These are phyloP conservation scores for Coemansia sp. DNA, from an alignment of 192 early-diverging fungal species.

Conservation along the genomic window DNA sequence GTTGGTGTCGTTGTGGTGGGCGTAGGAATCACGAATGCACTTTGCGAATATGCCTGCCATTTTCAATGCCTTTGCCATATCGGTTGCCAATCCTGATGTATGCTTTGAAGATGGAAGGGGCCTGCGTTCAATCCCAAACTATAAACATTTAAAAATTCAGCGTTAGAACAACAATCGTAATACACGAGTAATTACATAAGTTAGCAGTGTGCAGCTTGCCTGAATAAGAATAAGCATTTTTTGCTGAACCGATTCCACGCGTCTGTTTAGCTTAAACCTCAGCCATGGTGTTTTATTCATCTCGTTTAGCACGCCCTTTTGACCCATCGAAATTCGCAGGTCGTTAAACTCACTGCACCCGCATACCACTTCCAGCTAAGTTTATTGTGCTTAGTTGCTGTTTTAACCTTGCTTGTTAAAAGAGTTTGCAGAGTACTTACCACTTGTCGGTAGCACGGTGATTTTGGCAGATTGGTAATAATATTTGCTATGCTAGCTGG, in stretches of 20 bases:
- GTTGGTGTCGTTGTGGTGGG: conserved; percentile 1
- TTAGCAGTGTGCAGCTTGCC: conserved; percentile 9
- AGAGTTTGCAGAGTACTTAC: conserved; percentile 21
- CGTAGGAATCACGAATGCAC: conserved; percentile 32
- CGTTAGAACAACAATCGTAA: neutral
- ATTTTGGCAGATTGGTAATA: conserved; percentile 8
- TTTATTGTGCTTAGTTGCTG: neutral
- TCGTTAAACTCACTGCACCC: conserved; percentile 21
- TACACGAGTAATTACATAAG: neutral
- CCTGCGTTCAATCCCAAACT: conserved; percentile 32
- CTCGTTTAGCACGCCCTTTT: conserved; percentile 40
- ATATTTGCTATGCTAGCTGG: conserved; percentile 23
- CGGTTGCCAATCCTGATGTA: conserved; percentile 21
- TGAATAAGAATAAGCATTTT: conserved; percentile 39
- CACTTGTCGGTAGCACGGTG: conserved; percentile 23
- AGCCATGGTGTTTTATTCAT: conserved; percentile 29
- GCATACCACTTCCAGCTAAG: conserved; percentile 31
- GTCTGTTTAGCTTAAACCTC: conserved; percentile 4
- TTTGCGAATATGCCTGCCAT: conserved; percentile 22
- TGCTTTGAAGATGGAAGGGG: conserved; percentile 23
- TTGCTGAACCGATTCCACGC: conserved; percentile 19
- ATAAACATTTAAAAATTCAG: neutral
- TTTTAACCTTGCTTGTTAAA: neutral
- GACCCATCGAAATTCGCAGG: conserved; percentile 28
- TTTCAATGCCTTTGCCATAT: conserved; percentile 24